Percentiles rank a stretch among this genome's conserved stretches.
These are phyloP conservation scores for Dendrobium catenatum DNA, from an alignment of 106 monocot species.

Conservation along the genomic window DNA sequence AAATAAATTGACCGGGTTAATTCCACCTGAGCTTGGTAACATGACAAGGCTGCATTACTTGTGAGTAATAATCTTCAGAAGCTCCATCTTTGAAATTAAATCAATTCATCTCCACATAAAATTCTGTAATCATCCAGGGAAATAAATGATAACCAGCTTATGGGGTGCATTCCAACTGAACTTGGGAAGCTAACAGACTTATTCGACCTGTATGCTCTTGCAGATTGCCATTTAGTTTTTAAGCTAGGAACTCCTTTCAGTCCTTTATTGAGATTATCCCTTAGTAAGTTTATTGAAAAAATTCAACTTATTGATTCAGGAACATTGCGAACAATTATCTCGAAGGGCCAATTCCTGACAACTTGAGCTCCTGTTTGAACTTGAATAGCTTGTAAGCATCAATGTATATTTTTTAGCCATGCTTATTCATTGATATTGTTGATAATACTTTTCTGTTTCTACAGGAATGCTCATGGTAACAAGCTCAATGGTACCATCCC, in stretches of 20 bases:
- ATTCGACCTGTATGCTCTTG: slow-evolving; percentile 53
- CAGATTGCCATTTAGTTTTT: not conserved
- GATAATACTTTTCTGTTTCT: not conserved
- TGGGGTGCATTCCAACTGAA: slow-evolving; percentile 58
- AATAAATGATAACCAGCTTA: slow-evolving; percentile 78
- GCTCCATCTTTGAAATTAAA: not conserved
- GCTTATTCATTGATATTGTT: not conserved
- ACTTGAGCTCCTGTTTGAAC: slow-evolving; percentile 80
- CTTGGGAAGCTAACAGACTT: slow-evolving; percentile 63
- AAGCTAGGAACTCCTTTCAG: not conserved
- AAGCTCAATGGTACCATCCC: slow-evolving; percentile 64
- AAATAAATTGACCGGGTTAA: slow-evolving; percentile 66
- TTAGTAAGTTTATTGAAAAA: not conserved
- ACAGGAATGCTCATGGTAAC: slow-evolving; percentile 57
- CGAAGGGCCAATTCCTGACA: slow-evolving; percentile 86
- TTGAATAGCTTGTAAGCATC: slow-evolving; percentile 83
- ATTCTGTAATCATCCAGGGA: slow-evolving; percentile 46
- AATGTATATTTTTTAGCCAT: not conserved
- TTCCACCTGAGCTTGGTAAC: slow-evolving; percentile 95
- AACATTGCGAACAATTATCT: slow-evolving; percentile 92
- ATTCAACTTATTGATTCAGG: slow-evolving; percentile 29
- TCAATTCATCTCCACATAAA: not conserved
- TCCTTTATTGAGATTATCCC: not conserved
- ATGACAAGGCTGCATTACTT: slow-evolving; percentile 87
- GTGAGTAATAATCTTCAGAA: slow-evolving; percentile 28